A percentile compares a stretch with the other conserved stretches of the same genome.
Evolutionary conservation across 1,284 basidiomycete species (phyloP).

Genomic region (Polyporus tsugae): DNA sequence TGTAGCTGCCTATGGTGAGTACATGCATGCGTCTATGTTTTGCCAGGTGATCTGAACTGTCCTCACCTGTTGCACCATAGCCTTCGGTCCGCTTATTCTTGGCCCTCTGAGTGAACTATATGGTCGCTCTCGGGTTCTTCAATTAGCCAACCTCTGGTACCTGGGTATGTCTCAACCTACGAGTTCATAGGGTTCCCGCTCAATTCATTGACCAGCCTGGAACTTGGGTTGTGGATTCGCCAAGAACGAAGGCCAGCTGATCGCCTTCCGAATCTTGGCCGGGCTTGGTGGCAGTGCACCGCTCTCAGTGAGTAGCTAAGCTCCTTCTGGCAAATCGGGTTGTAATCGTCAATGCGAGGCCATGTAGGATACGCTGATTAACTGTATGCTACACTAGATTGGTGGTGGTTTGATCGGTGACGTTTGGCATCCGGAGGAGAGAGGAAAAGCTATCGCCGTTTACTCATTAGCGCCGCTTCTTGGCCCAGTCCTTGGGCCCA

Average conservation of each 20-base stretch:
- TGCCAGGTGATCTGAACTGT: not conserved
- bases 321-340: not conserved
- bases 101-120: slow-evolving; percentile 66
- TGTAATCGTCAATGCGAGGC: not conserved
- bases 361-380: not conserved
- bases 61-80: slow-evolving; percentile 32
- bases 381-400: slow-evolving; percentile 33
- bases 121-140: slow-evolving; percentile 50
- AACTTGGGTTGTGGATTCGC: slow-evolving; percentile 75
- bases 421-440: slow-evolving; percentile 53
- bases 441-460: slow-evolving; percentile 55
- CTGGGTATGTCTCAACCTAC: slow-evolving; percentile 49
- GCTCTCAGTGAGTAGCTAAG: slow-evolving; percentile 52
- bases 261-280: slow-evolving; percentile 72
- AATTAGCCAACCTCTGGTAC: slow-evolving; percentile 67
- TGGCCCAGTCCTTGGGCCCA: slow-evolving; percentile 54
- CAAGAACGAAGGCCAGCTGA: slow-evolving; percentile 60
- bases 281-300: slow-evolving; percentile 73
- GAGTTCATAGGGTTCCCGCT: not conserved
- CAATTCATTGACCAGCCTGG: slow-evolving; percentile 55
- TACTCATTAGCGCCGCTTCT: slow-evolving; percentile 56
- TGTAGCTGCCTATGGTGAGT: slow-evolving; percentile 67
- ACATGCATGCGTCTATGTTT: slow-evolving; percentile 12
- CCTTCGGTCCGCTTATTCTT: slow-evolving; percentile 61
- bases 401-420: slow-evolving; percentile 61